Evolutionary conservation across 2,329 filamentous ascomycete genomes (phyloP).

Genomic region (Claviceps fusiformis): DNA sequence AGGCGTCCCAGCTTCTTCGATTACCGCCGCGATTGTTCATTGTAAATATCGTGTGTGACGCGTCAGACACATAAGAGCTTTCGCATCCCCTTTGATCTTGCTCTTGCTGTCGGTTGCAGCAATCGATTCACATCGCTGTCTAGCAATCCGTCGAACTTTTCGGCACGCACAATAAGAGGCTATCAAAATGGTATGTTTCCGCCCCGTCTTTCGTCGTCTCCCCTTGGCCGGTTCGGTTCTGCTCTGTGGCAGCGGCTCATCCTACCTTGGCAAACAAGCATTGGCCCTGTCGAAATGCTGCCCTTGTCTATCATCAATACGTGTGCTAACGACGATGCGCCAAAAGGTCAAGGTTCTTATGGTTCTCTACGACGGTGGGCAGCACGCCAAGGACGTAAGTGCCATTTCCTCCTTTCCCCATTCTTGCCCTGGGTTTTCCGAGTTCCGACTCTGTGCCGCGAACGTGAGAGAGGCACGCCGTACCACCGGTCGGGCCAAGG

Average conservation of each 20-base stretch:
- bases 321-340: slow-evolving; percentile 37
- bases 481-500: background rate
- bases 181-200: slow-evolving; percentile 19
- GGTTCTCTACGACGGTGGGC: slow-evolving; percentile 81
- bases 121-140: background rate
- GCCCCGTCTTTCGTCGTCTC: slow-evolving; percentile 14
- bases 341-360: slow-evolving; percentile 84
- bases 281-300: slow-evolving; percentile 17
- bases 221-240: slow-evolving; percentile 14
- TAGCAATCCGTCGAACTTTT: background rate
- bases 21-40: background rate
- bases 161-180: background rate
- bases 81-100: background rate
- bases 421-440: too few species aligned
- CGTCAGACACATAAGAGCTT: background rate
- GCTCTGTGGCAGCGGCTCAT: slow-evolving; percentile 7
- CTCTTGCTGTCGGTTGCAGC: background rate
- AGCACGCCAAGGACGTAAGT: slow-evolving; percentile 74
- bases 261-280: background rate
- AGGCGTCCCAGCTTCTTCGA: background rate
- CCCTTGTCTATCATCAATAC: slow-evolving; percentile 24
- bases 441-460: background rate
- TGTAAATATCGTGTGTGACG: background rate
- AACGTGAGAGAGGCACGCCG: background rate
- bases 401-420: background rate